Evolutionary conservation across 768 basidiomycete species (phyloP).

Genomic region (Lentinula aciculospora): DNA sequence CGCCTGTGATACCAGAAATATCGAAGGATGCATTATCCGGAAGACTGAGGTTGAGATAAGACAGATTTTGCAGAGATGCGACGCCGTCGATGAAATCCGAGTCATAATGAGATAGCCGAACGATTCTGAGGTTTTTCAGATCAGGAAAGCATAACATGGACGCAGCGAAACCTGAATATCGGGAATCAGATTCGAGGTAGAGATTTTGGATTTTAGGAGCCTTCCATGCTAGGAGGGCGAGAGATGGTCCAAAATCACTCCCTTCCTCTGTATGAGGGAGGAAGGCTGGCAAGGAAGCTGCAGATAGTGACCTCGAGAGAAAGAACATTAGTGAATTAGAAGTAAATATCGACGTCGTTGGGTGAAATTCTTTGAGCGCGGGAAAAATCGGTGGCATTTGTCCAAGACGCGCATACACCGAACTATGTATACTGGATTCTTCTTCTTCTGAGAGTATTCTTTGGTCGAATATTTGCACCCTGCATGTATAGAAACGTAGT

Average conservation of each 20-base stretch:
- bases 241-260: background rate
- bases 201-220: background rate
- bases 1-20: background rate
- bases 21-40: background rate
- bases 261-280: background rate
- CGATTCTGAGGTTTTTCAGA: background rate
- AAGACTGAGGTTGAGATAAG: background rate
- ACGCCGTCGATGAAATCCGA: background rate
- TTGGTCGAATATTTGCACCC: background rate
- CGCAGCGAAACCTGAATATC: background rate
- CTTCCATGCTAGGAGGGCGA: conserved; percentile 1
- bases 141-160: background rate
- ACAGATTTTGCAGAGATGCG: background rate
- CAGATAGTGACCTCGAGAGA: background rate
- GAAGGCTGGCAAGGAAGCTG: background rate
- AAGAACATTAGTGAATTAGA: conserved; percentile 2
- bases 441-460: background rate
- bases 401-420: conserved; percentile 3
- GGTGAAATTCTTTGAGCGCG: background rate
- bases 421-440: background rate
- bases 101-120: background rate
- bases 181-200: background rate
- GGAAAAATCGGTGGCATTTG: background rate
- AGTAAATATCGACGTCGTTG: background rate
- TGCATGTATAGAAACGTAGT: conserved; percentile 1